phyloP scores from a whole-genome alignment of 2,329 filamentous ascomycete genomes.

The Calonectria pauciramosa region DNA sequence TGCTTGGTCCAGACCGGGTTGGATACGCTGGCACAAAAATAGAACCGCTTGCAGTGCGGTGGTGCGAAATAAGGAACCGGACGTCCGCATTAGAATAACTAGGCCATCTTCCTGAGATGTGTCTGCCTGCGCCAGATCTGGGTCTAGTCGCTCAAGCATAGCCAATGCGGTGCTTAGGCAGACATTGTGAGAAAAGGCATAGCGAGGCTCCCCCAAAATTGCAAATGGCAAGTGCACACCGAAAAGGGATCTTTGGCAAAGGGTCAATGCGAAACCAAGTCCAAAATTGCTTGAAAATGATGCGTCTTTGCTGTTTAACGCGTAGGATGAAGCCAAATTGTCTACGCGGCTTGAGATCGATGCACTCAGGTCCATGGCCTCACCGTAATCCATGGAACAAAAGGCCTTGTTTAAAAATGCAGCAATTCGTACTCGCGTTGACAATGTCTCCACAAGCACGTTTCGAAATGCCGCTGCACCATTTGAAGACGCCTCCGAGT shows the following conservation, averaged over 20 bases:
- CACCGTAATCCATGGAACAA: not conserved
- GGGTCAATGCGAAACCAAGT: not conserved
- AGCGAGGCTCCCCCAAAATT: not conserved
- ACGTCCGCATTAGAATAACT: not conserved
- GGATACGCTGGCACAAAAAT: not conserved
- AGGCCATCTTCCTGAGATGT: not conserved
- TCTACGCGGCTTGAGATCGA: not conserved
- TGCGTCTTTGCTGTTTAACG: not conserved
- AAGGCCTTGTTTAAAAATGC: not conserved
- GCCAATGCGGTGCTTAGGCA: not conserved
- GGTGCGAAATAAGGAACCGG: not conserved
- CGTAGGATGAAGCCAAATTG: not conserved
- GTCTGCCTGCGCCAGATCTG: too few species aligned
- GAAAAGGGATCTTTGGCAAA: not conserved
- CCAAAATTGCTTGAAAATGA: not conserved
- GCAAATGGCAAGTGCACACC: not conserved
- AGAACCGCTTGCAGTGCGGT: not conserved
- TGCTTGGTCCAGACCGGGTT: not conserved
- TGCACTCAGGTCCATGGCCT: not conserved
- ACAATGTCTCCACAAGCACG: not conserved
- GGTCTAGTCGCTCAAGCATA: not conserved
- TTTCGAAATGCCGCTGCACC: not conserved
- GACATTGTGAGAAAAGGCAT: not conserved
- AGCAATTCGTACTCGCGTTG: not conserved
- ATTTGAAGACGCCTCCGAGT: too few species aligned